phyloP scores from a whole-genome alignment of 176 grass and related monocot species.

The Triticum timopheevii region DNA sequence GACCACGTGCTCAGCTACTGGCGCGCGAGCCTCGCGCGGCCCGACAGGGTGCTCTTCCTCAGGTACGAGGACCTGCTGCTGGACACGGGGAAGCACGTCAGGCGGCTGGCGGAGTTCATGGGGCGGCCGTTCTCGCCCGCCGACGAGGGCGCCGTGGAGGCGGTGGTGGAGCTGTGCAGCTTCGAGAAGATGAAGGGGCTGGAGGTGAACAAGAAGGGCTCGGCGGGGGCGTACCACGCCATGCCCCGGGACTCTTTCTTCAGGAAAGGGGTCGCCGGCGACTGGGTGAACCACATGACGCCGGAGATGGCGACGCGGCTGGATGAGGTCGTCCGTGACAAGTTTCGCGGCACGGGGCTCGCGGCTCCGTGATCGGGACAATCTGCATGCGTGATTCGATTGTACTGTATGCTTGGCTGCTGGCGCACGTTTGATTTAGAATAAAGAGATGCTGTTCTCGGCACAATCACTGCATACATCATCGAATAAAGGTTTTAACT shows the following conservation, averaged over 20 bases:
- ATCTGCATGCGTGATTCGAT: not conserved
- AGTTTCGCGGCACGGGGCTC: conserved; percentile 26
- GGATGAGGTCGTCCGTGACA: conserved; percentile 28
- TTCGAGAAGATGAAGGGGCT: conserved; percentile 42
- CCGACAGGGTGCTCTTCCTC: conserved; percentile 41
- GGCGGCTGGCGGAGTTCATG: conserved; percentile 42
- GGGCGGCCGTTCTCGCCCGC: conserved; percentile 32
- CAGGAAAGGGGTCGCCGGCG: conserved; percentile 47
- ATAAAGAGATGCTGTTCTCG: not conserved
- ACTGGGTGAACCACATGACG: conserved; percentile 48
- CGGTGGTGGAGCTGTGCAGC: conserved; percentile 48
- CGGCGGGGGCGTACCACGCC: not conserved
- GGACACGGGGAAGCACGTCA: conserved; percentile 14
- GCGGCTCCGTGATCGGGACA: not conserved
- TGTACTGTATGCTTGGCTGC: not conserved
- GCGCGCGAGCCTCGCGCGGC: conserved; percentile 24
- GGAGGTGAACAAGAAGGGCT: conserved; percentile 40
- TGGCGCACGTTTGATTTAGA: not conserved
- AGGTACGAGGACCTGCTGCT: conserved; percentile 53
- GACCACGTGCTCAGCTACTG: conserved; percentile 50
- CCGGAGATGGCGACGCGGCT: conserved; percentile 34
- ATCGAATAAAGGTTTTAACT: not conserved
- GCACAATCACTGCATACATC: not conserved
- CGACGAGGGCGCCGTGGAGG: conserved; percentile 33
- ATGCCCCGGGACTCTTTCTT: conserved; percentile 11